Evolutionary conservation across 805 yeast genomes (phyloP), one percentile per base, ranked within the genome.

Genomic region (Metschnikowia colocasiae): DNA sequence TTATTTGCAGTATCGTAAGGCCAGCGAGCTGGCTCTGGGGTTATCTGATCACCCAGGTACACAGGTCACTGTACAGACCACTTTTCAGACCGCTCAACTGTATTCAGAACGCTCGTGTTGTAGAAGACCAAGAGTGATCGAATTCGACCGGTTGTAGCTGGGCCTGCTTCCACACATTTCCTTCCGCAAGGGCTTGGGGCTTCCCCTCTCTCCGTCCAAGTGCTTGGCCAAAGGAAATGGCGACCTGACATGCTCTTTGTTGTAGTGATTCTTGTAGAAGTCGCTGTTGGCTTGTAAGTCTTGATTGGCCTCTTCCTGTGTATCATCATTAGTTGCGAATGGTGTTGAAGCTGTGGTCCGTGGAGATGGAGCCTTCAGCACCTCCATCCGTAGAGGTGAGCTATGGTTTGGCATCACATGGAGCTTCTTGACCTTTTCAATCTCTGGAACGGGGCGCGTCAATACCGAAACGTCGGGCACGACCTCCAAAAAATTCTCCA

Each of bases 251-350:
- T 70, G 73, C 59, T 84, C 73, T 46, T 73, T 75, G 41, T 66
- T 66, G 56, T 76, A 76, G 51, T 78, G 81, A 49, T 76, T 77
- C 34, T 67, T 69, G 60, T 62, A 74, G 35, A 59, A 49, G 22
- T 54, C 59, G 7, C 35, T 32, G 19, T 33, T 34, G n/a, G 48
- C 41, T 0, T 37, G 41, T n/a, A 50, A 26, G 32, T 47, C 43
- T 13, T 38, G 32, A n/a, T 23, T 25, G 13, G 16, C 20, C 9
- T 42, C 42, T 58, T 53, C 43, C 2, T 36, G 38, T 7, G 49
- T 13, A 30, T 47, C 43, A 6, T 38, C 22, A 5, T 27, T 32
- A 15, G 13, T 18, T 31, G 47, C 32, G 34, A 50, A 45, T 16
- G 49, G 57, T 13, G 16, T 26, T n/a, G 57, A 54, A 8, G 39